These are phyloP conservation scores for Ceratobasidium theobromae DNA, from an alignment of 1,284 basidiomycete species.

Conservation along the genomic window DNA sequence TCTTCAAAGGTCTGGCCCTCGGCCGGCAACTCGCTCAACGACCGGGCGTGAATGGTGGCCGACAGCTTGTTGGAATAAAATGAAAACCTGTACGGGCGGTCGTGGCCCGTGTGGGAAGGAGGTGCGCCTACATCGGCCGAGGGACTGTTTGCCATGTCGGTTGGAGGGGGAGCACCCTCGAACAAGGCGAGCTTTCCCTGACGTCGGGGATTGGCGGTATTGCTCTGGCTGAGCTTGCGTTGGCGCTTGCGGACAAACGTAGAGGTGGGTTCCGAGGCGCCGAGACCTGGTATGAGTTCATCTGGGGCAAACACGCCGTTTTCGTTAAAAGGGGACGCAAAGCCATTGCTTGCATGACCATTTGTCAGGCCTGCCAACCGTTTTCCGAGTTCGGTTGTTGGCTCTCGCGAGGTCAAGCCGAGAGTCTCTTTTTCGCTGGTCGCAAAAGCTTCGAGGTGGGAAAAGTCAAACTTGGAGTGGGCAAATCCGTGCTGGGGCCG, in stretches of 20 bases:
- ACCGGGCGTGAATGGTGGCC: constrained; percentile 93
- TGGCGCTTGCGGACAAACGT: constrained; percentile 56
- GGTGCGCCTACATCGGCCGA: constrained; percentile 31
- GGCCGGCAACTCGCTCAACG: constrained; percentile 88
- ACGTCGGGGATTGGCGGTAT: constrained; percentile 52
- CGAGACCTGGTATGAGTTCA: constrained; percentile 38
- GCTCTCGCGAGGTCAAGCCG: constrained; percentile 52
- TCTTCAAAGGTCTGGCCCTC: constrained; percentile 94
- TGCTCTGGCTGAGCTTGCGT: constrained; percentile 82
- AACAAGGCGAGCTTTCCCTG: constrained; percentile 91
- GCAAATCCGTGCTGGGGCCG: constrained; percentile 44
- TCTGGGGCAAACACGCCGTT: constrained; percentile 29
- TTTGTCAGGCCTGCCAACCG: constrained; percentile 39
- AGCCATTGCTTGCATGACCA: constrained; percentile 1
- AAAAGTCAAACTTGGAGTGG: constrained; percentile 71
- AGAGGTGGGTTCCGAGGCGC: constrained; percentile 38
- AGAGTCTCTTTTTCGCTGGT: constrained; percentile 60
- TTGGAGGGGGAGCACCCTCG: constrained; percentile 61
- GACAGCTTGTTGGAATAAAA: constrained; percentile 96
- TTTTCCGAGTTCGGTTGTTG: constrained; percentile 1
- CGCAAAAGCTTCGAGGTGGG: constrained; percentile 78
- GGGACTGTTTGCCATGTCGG: constrained; percentile 25
- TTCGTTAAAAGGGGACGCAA: no score
- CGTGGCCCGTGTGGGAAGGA: constrained; percentile 58
- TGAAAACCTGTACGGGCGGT: constrained; percentile 94